Conservation (phyloP, 768 basidiomycete genomes). For the Mycena metata region DNA sequence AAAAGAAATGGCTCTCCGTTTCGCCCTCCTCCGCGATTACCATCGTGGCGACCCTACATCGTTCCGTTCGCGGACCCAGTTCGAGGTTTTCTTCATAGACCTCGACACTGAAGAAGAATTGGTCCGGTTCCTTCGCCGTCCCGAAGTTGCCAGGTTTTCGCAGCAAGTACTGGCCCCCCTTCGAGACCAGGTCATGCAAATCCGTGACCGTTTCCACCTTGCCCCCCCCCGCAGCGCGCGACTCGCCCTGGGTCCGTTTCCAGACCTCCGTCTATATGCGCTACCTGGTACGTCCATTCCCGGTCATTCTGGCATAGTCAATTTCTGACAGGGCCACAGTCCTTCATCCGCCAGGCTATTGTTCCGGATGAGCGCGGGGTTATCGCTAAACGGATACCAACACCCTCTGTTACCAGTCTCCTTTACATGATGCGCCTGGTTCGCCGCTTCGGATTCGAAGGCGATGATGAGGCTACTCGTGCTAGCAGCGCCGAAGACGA, state of each 20-base stretch:
- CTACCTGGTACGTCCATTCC: not conserved
- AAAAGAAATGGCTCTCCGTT: not conserved
- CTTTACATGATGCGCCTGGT: not conserved
- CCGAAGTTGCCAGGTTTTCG: not conserved
- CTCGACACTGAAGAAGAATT: not conserved
- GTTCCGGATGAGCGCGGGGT: not conserved
- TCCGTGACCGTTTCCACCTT: not conserved
- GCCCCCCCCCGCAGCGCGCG: not conserved
- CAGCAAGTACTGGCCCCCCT: not conserved
- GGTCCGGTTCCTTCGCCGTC: not conserved
- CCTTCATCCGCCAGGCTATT: too few species aligned
- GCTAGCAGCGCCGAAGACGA: too few species aligned
- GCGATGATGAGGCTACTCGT: not conserved
- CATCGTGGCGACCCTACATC: not conserved
- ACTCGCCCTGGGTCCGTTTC: not conserved
- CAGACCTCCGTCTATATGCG: not conserved
- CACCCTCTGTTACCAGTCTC: not conserved
- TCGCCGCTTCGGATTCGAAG: not conserved
- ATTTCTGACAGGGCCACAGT: too few species aligned
- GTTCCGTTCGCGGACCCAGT: not conserved
- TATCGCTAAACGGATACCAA: not conserved
- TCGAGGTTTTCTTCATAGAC: not conserved
- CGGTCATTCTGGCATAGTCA: too few species aligned
- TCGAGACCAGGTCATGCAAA: not conserved
- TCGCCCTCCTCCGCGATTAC: not conserved